Evolutionary conservation across 1,284 basidiomycete species (phyloP).

Genomic region (Coniferiporia weirii): DNA sequence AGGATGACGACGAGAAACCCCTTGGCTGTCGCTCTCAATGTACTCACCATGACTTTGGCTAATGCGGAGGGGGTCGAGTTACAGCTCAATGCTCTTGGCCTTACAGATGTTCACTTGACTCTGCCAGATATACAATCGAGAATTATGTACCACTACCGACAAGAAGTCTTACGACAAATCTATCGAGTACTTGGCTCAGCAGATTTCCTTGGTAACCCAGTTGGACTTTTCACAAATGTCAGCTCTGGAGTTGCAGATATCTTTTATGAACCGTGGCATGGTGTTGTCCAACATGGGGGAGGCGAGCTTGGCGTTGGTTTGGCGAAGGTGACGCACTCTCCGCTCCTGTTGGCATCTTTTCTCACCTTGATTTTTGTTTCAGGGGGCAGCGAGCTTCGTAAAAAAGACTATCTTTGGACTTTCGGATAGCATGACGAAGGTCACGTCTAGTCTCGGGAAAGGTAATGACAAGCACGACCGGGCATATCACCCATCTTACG

Average conservation of each 20-base stretch:
- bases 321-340: constrained; percentile 62
- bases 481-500: not conserved
- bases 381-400: constrained; percentile 97
- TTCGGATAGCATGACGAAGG: constrained; percentile 93
- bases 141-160: constrained; percentile 89
- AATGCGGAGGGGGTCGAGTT: constrained; percentile 98
- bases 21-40: constrained; percentile 90
- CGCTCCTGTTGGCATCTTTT: not conserved
- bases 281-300: constrained; percentile 96
- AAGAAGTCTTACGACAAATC: constrained; percentile 90
- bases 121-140: constrained; percentile 81
- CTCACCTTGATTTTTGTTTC: constrained; percentile 7
- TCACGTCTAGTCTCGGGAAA: constrained; percentile 96
- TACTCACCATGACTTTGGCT: constrained; percentile 94
- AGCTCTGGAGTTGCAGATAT: constrained; percentile 98
- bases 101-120: constrained; percentile 92
- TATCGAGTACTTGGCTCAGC: constrained; percentile 96
- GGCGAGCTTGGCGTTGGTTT: constrained; percentile 96
- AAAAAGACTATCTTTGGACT: constrained; percentile 99
- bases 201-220: constrained; percentile 91
- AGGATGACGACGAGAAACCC: constrained; percentile 87
- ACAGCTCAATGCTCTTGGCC: constrained; percentile 89
- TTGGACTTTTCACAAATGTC: constrained; percentile 97
- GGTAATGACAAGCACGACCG: constrained; percentile 39
- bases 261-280: constrained; percentile 98